phyloP scores from a whole-genome alignment of 2,329 filamentous ascomycete genomes.

The Stagonosporopsis rhizophila region DNA sequence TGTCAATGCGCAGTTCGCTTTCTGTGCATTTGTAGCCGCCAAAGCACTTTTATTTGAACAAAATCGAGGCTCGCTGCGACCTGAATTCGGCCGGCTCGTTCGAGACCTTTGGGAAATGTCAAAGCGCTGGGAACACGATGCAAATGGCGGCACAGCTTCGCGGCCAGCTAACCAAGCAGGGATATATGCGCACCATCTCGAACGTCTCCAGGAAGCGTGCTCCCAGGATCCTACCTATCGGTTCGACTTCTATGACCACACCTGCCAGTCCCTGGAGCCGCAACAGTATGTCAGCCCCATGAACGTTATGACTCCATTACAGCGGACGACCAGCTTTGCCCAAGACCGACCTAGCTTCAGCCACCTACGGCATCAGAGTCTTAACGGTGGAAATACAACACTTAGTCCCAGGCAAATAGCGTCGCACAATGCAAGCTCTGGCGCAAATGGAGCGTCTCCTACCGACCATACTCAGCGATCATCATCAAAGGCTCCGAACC shows the following conservation, averaged over 20 bases:
- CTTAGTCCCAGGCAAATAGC: constrained; percentile 22
- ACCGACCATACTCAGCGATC: constrained; percentile 12
- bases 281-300: constrained; percentile 28
- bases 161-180: constrained; percentile 32
- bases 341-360: not conserved
- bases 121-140: constrained; percentile 28
- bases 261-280: constrained; percentile 28
- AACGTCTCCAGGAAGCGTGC: constrained; percentile 30
- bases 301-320: constrained; percentile 26
- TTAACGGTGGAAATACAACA: constrained; percentile 24
- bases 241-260: constrained; percentile 45
- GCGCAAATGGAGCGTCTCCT: constrained; percentile 12
- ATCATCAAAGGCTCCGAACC: not conserved
- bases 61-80: constrained; percentile 23
- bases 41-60: constrained; percentile 42
- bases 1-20: constrained; percentile 46
- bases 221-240: constrained; percentile 28
- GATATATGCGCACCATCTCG: constrained; percentile 37
- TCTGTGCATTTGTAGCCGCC: constrained; percentile 43
- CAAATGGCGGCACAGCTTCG: not conserved
- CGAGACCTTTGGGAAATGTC: constrained; percentile 41
- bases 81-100: constrained; percentile 36
- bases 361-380: constrained; percentile 23
- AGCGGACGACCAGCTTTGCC: constrained; percentile 16
- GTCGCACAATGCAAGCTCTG: constrained; percentile 8